Conservation (phyloP, 805 yeast genomes). For the Myxozyma udenii region DNA sequence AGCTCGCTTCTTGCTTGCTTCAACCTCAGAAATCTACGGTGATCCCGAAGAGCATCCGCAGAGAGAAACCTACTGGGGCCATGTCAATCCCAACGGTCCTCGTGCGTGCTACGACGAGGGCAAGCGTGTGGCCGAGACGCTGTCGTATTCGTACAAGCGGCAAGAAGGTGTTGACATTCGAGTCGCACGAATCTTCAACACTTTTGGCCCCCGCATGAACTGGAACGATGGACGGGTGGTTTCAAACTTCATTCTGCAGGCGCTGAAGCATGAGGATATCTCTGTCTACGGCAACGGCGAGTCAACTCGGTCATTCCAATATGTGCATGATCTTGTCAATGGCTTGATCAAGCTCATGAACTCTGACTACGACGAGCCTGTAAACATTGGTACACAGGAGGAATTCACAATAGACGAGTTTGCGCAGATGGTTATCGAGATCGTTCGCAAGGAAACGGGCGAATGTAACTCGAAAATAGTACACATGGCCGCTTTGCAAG, state of each 20-base stretch:
- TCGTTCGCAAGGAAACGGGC: slow-evolving; percentile 26
- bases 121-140: slow-evolving; percentile 34
- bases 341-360: slow-evolving; percentile 34
- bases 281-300: slow-evolving; percentile 33
- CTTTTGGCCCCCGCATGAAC: slow-evolving; percentile 35
- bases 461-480: slow-evolving; percentile 27
- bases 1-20: slow-evolving; percentile 33
- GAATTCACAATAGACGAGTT: slow-evolving; percentile 33
- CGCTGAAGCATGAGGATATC: slow-evolving; percentile 32
- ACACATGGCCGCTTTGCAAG: slow-evolving; percentile 29
- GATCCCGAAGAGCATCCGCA: slow-evolving; percentile 36
- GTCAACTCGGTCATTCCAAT: slow-evolving; percentile 34
- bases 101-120: slow-evolving; percentile 37
- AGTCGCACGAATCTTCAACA: slow-evolving; percentile 35
- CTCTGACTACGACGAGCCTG: slow-evolving; percentile 33
- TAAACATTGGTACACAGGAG: slow-evolving; percentile 34
- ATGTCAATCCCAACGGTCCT: slow-evolving; percentile 33
- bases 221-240: slow-evolving; percentile 36
- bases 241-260: slow-evolving; percentile 34
- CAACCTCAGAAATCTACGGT: slow-evolving; percentile 35
- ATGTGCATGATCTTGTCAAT: slow-evolving; percentile 33
- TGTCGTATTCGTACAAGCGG: slow-evolving; percentile 32
- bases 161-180: slow-evolving; percentile 34
- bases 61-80: slow-evolving; percentile 34
- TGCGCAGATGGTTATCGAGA: slow-evolving; percentile 30